Evolutionary conservation across 306 rosid species (phyloP), one percentile per base, ranked within the genome.

Genomic region (Cucumis hystrix): DNA sequence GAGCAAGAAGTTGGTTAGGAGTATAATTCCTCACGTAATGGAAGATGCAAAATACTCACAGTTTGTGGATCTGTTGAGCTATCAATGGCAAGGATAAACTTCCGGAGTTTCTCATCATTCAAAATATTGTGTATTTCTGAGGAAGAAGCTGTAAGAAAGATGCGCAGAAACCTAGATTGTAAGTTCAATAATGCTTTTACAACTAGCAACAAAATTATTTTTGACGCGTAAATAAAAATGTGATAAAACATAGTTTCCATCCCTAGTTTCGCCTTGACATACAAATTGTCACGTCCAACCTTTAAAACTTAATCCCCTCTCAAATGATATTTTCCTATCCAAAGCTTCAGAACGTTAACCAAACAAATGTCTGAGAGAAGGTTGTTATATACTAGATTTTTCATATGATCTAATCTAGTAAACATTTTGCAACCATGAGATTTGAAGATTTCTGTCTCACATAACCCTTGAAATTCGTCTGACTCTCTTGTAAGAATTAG

Each of bases 111-210:
- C 67, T 82, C 87, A 76, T 92, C 88, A 77, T 87, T 86, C 83
- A 92, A 83, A 80, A 86, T 87, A 79, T 84, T 74, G 1, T 83
- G 78, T 66, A 90, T 84, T 85, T 90, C 96, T 74, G 86, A 74
- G 63, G 96, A 94, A 81, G 96, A 92, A 62, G 92, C 98, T 94
- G 91, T 84, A 81, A 25, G 55, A 59, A 47, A 83, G 51, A 62
- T 16, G 45, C 23, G 13, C 16, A 41, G 12, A 69, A 69, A 69
- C 56, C 18, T 14, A 69, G 35, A 43, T 75, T 74, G 56, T 71
- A 49, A 20, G 64, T 2, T 61, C 45, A 78, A 20, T 10, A 71
- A 3, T 45, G 37, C 37, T 33, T 33, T 33, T 33, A 37, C 28
- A 39, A 45, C 20, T 58, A 71, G 33, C 0, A 23, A 20, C 25